These are phyloP conservation scores for Starmerella vitae DNA, from an alignment of 805 yeast genomes.

Conservation along the genomic window DNA sequence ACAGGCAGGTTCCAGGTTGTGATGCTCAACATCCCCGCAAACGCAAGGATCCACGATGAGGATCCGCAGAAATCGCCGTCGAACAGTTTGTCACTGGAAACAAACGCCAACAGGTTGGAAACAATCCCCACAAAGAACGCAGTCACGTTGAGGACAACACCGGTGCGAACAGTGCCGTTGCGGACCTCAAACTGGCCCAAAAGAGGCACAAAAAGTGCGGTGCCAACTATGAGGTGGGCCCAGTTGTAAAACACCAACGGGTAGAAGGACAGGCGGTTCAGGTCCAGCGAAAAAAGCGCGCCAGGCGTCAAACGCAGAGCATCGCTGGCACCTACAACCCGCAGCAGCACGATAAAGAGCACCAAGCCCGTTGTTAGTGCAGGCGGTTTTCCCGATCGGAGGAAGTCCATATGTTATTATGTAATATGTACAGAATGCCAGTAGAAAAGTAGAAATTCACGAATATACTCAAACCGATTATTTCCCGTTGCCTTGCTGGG, in stretches of 20 bases:
- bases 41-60: slow-evolving; percentile 23
- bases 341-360: slow-evolving; percentile 40
- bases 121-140: slow-evolving; percentile 58
- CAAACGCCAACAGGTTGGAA: slow-evolving; percentile 30
- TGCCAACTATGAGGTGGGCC: slow-evolving; percentile 49
- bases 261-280: slow-evolving; percentile 52
- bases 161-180: slow-evolving; percentile 80
- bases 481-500: slow-evolving; percentile 3
- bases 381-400: slow-evolving; percentile 30
- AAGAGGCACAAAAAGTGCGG: slow-evolving; percentile 44
- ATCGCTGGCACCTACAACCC: slow-evolving; percentile 28
- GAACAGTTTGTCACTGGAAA: slow-evolving; percentile 6
- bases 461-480: background rate
- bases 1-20: slow-evolving; percentile 33
- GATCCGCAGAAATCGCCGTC: slow-evolving; percentile 12
- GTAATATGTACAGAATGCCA: background rate
- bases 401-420: background rate
- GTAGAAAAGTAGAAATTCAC: background rate
- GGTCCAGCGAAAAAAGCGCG: slow-evolving; percentile 37
- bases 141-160: slow-evolving; percentile 57
- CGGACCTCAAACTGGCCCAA: slow-evolving; percentile 51
- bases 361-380: slow-evolving; percentile 51
- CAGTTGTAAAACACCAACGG: slow-evolving; percentile 54
- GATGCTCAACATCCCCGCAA: slow-evolving; percentile 17
- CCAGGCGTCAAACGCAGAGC: slow-evolving; percentile 41